Conservation (phyloP, 208 protist genomes). For the Polymyxa betae region DNA sequence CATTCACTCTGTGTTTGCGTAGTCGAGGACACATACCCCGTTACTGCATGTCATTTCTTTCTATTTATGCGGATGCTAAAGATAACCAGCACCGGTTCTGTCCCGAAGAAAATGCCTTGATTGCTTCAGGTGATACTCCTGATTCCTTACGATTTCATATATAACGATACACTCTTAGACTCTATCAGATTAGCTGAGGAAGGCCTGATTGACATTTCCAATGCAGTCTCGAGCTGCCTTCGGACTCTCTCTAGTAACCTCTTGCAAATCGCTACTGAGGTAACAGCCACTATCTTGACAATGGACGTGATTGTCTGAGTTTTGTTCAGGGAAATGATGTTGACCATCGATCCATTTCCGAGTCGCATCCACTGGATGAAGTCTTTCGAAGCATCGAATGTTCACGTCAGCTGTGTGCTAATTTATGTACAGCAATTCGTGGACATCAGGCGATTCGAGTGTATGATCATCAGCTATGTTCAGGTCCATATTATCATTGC, state of each 20-base stretch:
- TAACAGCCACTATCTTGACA: not conserved
- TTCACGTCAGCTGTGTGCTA: constrained; percentile 9
- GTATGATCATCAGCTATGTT: constrained; percentile 24
- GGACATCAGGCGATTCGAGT: not conserved
- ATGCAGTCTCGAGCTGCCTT: not conserved
- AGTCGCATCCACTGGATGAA: not conserved
- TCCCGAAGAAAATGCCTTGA: not conserved
- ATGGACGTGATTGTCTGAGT: not conserved
- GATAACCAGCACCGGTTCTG: not conserved
- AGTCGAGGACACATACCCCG: constrained; percentile 8
- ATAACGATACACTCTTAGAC: no score
- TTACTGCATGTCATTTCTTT: constrained; percentile 23
- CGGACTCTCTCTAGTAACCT: not conserved
- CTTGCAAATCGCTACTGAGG: not conserved
- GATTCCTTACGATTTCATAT: no score
- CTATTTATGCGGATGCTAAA: not conserved
- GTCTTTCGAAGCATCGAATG: not conserved
- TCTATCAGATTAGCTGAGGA: not conserved
- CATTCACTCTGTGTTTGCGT: not conserved
- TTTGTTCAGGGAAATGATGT: not conserved
- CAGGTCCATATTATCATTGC: not conserved
- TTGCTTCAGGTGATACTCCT: not conserved
- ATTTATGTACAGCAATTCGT: not conserved
- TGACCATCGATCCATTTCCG: not conserved
- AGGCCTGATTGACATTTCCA: not conserved